phyloP scores from a whole-genome alignment of 176 grass and related monocot species.

The Phoenix roebelenii region DNA sequence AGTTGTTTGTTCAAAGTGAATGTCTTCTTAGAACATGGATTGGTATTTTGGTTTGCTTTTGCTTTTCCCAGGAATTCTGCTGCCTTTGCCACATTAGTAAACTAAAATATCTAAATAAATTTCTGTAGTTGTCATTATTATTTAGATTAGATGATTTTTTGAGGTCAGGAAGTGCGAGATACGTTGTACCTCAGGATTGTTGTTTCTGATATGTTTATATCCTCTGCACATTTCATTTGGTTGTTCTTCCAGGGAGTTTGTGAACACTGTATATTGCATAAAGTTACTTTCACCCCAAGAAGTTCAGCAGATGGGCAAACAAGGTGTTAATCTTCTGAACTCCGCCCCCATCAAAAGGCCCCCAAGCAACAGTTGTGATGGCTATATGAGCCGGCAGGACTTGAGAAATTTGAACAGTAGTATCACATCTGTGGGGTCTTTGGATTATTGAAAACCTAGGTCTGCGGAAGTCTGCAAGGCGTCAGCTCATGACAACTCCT shows the following conservation, averaged over 20 bases:
- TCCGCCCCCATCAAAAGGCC: constrained; percentile 40
- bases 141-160: neutral
- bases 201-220: constrained; percentile 1
- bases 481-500: neutral
- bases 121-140: neutral
- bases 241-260: constrained; percentile 67
- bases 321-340: constrained; percentile 51
- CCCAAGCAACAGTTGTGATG: constrained; percentile 48
- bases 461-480: neutral
- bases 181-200: too few relatives aligned
- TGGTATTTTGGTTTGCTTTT: neutral
- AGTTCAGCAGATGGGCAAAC: constrained; percentile 91
- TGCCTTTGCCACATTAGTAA: neutral
- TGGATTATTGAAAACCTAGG: constrained; percentile 57
- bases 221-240: neutral
- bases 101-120: neutral
- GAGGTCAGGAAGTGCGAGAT: too few relatives aligned
- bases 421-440: constrained; percentile 60
- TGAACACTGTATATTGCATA: constrained; percentile 83
- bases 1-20: neutral
- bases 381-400: constrained; percentile 63
- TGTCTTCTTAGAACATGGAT: neutral
- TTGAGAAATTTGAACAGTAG: constrained; percentile 60
- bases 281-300: constrained; percentile 94
- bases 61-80: neutral